Evolutionary conservation across 2,329 filamentous ascomycete species (phyloP).

Genomic region (Alternaria longipes): DNA sequence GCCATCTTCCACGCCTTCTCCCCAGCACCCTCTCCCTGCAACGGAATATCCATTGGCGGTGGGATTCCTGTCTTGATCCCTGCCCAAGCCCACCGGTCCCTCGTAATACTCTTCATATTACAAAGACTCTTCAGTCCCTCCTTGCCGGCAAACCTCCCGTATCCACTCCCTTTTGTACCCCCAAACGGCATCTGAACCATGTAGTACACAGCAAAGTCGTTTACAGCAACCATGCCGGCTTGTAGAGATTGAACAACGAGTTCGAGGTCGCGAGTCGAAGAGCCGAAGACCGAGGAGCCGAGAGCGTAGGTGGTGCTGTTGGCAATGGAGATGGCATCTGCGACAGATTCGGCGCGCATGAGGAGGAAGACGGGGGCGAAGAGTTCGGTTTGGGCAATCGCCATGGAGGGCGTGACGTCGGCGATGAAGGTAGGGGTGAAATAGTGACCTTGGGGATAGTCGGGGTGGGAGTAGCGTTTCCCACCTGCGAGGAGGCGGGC

Average conservation of each 20-base stretch:
- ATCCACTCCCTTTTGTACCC: conserved; percentile 84
- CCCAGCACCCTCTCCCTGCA: conserved; percentile 56
- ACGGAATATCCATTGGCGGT: conserved; percentile 80
- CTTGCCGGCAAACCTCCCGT: conserved; percentile 90
- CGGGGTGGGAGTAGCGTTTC: conserved; percentile 73
- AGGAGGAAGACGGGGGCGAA: conserved; percentile 92
- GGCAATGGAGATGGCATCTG: conserved; percentile 77
- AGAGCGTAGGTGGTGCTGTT: conserved; percentile 88
- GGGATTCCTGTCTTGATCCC: conserved; percentile 79
- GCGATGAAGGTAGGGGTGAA: conserved; percentile 89
- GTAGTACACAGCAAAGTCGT: conserved; percentile 95
- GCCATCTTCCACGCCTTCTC: conserved; percentile 54
- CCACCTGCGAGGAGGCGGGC: conserved; percentile 86
- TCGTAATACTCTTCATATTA: conserved; percentile 86
- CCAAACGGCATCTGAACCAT: conserved; percentile 95
- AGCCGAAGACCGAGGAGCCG: conserved; percentile 86
- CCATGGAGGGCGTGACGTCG: conserved; percentile 88
- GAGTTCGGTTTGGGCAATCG: conserved; percentile 87
- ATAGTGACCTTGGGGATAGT: conserved; percentile 83
- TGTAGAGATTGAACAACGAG: conserved; percentile 73
- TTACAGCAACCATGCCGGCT: conserved; percentile 91
- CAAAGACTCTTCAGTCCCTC: conserved; percentile 87
- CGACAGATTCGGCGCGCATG: conserved; percentile 74
- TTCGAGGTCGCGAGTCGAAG: conserved; percentile 66
- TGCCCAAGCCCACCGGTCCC: conserved; percentile 73